A percentile compares a stretch with the other conserved stretches of the same genome.
Conservation (phyloP, 805 yeast genomes). For the Candida montana region DNA sequence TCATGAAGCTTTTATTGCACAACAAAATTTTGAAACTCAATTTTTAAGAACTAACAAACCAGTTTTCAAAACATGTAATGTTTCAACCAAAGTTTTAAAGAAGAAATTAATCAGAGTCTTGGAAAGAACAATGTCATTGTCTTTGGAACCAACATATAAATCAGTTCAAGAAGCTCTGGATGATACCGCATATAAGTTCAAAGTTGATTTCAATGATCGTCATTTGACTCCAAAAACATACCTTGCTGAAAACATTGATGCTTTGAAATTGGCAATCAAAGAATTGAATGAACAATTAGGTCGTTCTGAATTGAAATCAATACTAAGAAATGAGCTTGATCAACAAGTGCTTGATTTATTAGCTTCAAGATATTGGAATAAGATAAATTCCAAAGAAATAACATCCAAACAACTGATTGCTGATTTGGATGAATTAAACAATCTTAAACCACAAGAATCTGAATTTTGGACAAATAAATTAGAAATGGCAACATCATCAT, state of each 20-base stretch:
- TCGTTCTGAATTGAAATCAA: slow-evolving; percentile 70
- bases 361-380: slow-evolving; percentile 91
- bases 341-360: slow-evolving; percentile 82
- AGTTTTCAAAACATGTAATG: slow-evolving; percentile 56
- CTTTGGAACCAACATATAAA: slow-evolving; percentile 80
- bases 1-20: slow-evolving; percentile 59
- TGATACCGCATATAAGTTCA: slow-evolving; percentile 86
- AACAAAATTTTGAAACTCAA: slow-evolving; percentile 56
- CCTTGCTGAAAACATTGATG: slow-evolving; percentile 85
- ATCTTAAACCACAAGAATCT: slow-evolving; percentile 57
- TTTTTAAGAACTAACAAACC: slow-evolving; percentile 63
- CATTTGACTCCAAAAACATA: slow-evolving; percentile 92
- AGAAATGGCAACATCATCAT: slow-evolving; percentile 74
- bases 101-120: slow-evolving; percentile 79
- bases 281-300: slow-evolving; percentile 82
- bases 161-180: slow-evolving; percentile 88
- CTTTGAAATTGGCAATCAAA: slow-evolving; percentile 78
- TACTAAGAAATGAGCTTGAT: slow-evolving; percentile 79
- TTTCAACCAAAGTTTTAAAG: slow-evolving; percentile 72
- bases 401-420: slow-evolving; percentile 30
- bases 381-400: slow-evolving; percentile 27
- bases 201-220: slow-evolving; percentile 95
- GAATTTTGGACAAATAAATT: slow-evolving; percentile 79
- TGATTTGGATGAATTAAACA: slow-evolving; percentile 49
- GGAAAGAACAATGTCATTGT: slow-evolving; percentile 86